Base-by-base conservation (phyloP, 768 basidiomycete species). In the Tulasnella sp. region DNA sequence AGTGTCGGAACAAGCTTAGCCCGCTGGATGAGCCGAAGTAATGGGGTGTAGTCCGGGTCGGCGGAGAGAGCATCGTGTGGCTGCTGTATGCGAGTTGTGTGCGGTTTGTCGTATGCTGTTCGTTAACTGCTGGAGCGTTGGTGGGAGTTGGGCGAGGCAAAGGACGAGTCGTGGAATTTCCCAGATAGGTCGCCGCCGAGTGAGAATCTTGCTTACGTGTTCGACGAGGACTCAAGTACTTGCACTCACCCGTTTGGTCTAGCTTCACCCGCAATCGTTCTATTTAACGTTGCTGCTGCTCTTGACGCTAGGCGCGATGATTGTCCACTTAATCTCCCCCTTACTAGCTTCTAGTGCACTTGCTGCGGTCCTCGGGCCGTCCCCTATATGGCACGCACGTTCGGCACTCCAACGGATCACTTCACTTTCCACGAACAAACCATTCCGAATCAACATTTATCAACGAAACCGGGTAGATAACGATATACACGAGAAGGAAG, bases 1-100 rank as follows among this genome's bases (percentile, higher is more conserved):
- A 99, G 88, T 7, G 94, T 94, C 1, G 98, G 98, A 75, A 99
- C 91, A 80, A 99, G 91, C 79, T 91, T 91, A 4, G 97, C 89
- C 18, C 90, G 89, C 83, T 97, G 95, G 15, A 99, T 87, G 18
- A 98, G 89, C 29, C 83, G 83, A 23, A 99, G 85, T n/a, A 98
- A 86, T 39, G 90, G 91, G 0, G 90, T 86, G 82, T 94, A 96
- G 44, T 44, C 44, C 1, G 90, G 85, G 44, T 44, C 44, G 15
- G 44, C 16, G 44, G 44, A 44, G 44, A 44, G 44, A 44, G 44
- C 44, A 44, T 96, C 94, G 16, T 39, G 32, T 16, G 16, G 71
- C 15, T 39, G 2, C 16, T 18, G 61, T 13, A 32, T 16, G 61
- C 23, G 29, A 32, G 29, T 16, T 61, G 57, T 61, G 26, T 23